These are phyloP conservation scores for Aspergillus incahuasiensis DNA, from an alignment of 495 filamentous ascomycete species.

Conservation along the genomic window DNA sequence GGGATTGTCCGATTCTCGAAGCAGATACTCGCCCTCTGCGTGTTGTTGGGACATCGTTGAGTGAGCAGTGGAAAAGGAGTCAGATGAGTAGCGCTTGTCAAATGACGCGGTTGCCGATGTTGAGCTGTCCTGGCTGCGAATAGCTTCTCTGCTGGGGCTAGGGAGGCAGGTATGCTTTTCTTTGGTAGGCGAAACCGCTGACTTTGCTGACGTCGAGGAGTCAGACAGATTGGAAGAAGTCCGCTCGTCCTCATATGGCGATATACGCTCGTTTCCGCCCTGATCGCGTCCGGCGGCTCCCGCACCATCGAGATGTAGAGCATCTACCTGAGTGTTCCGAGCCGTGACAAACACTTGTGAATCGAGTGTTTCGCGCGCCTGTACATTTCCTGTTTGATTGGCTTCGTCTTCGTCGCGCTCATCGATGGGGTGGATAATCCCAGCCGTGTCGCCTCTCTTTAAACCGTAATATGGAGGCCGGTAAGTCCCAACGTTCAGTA, in stretches of 20 bases:
- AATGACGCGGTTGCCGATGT: conserved; percentile 21
- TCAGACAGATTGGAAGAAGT: conserved; percentile 56
- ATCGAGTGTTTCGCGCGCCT: conserved; percentile 23
- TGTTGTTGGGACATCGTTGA: conserved; percentile 58
- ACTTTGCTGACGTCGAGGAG: conserved; percentile 19
- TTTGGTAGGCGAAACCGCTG: conserved; percentile 22
- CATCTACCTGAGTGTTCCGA: conserved; percentile 21
- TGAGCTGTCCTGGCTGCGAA: conserved; percentile 25
- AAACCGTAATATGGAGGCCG: conserved; percentile 41
- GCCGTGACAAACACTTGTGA: conserved; percentile 24
- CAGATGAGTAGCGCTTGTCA: conserved; percentile 43
- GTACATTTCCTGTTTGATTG: conserved; percentile 11
- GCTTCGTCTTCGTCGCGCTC: conserved; percentile 65
- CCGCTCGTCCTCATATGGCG: conserved; percentile 45
- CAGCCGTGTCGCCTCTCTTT: conserved; percentile 41
- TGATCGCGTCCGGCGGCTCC: neutral
- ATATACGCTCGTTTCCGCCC: neutral
- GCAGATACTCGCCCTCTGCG: conserved; percentile 60
- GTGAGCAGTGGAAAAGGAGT: conserved; percentile 64
- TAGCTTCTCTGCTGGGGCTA: conserved; percentile 19
- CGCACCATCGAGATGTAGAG: neutral
- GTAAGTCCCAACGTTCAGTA: conserved; percentile 18
- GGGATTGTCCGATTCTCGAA: conserved; percentile 26
- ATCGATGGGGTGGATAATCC: conserved; percentile 61
- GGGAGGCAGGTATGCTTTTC: conserved; percentile 23